Conservation (phyloP, 495 filamentous ascomycete genomes). For the Talaromyces liani region DNA sequence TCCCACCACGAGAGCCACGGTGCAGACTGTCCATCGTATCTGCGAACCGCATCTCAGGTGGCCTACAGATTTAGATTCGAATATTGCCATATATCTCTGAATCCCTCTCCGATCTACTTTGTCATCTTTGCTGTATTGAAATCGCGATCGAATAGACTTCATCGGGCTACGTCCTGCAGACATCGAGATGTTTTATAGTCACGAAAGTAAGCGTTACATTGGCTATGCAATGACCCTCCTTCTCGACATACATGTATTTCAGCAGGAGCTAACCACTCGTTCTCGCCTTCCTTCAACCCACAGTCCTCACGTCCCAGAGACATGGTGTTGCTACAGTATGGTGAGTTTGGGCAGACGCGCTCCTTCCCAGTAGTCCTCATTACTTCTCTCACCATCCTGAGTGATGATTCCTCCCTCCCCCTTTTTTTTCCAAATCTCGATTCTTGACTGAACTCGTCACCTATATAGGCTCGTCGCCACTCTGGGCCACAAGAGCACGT, state of each 20-base stretch:
- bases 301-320: conserved; percentile 80
- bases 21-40: background rate
- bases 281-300: conserved; percentile 16
- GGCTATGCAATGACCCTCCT: background rate
- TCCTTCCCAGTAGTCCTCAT: background rate
- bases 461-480: conserved; percentile 80
- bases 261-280: conserved; percentile 7
- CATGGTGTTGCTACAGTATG: conserved; percentile 94
- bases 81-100: background rate
- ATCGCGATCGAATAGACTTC: background rate
- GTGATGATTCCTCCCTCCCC: background rate
- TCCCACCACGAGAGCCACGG: background rate
- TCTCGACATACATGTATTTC: background rate
- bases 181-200: conserved; percentile 78
- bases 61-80: background rate
- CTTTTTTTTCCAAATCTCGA: background rate
- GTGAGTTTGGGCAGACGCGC: conserved; percentile 40
- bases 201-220: conserved; percentile 59
- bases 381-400: background rate
- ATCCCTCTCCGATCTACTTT: background rate
- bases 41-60: background rate
- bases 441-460: background rate
- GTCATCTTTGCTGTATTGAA: background rate
- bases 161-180: background rate
- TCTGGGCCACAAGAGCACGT: conserved; percentile 65